These are phyloP conservation scores for Dissophora globulifera DNA, from an alignment of 192 early-diverging fungal genomes.

Conservation along the genomic window DNA sequence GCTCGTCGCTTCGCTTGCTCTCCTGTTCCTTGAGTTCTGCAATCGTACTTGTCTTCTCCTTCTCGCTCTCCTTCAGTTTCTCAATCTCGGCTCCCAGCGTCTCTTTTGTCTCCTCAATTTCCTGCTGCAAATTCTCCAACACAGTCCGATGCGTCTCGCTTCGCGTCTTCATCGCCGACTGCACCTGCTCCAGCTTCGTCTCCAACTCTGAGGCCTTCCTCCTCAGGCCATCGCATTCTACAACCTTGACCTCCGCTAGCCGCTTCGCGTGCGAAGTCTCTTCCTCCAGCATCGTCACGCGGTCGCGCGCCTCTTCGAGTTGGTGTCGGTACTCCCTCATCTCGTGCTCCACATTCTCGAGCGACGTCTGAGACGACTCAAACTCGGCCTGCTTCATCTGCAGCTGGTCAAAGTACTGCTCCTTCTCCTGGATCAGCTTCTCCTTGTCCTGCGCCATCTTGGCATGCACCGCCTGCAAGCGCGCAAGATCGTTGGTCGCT, in stretches of 20 bases:
- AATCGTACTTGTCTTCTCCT: conserved; percentile 31
- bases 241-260: conserved; percentile 41
- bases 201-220: conserved; percentile 52
- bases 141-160: conserved; percentile 33
- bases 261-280: conserved; percentile 55
- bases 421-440: conserved; percentile 58
- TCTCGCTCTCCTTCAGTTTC: conserved; percentile 19
- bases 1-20: conserved; percentile 2
- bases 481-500: conserved; percentile 49
- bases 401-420: conserved; percentile 63
- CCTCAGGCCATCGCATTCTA: conserved; percentile 55
- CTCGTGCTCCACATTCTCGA: conserved; percentile 67
- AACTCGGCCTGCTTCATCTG: conserved; percentile 70
- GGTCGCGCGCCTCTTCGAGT: conserved; percentile 62
- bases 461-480: conserved; percentile 47
- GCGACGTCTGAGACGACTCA: conserved; percentile 65
- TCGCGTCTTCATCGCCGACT: conserved; percentile 22
- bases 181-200: conserved; percentile 55
- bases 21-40: conserved; percentile 23
- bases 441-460: conserved; percentile 59
- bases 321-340: conserved; percentile 59
- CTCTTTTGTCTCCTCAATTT: conserved; percentile 40
- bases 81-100: conserved; percentile 32
- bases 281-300: conserved; percentile 60
- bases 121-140: conserved; percentile 42